Percentiles rank a stretch among this genome's conserved stretches.
Conservation (phyloP, 129 eudicot genomes). For the Heracleum sosnowskyi region DNA sequence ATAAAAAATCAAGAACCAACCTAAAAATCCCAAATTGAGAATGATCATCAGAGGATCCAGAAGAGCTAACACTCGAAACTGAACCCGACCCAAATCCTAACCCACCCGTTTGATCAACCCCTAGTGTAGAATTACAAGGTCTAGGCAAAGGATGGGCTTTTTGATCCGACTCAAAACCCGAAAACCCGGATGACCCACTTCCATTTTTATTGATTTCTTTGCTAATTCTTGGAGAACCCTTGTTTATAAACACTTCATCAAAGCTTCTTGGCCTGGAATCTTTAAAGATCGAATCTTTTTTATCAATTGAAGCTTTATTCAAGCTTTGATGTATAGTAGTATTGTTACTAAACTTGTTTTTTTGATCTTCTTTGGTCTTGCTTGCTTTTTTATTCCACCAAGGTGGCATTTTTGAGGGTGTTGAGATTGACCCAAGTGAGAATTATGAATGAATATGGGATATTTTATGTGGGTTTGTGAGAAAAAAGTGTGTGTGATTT, state of each 20-base stretch:
- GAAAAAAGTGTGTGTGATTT: background rate
- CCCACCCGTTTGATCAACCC: conserved; percentile 23
- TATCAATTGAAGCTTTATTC: conserved; percentile 10
- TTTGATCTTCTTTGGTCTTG: conserved; percentile 41
- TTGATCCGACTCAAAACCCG: conserved; percentile 57
- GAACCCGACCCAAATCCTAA: conserved; percentile 61
- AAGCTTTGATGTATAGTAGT: conserved; percentile 12
- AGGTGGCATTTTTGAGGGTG: conserved; percentile 48
- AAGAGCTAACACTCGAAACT: conserved; percentile 69
- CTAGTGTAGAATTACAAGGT: conserved; percentile 24
- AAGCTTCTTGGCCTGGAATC: conserved; percentile 36
- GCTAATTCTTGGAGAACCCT: conserved; percentile 35
- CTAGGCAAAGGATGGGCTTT: conserved; percentile 62
- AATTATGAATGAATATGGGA: background rate
- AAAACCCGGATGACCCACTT: conserved; percentile 42
- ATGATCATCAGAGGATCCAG: conserved; percentile 74
- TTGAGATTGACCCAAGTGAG: background rate
- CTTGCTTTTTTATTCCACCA: conserved; percentile 75
- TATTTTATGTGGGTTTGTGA: background rate
- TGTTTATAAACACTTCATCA: conserved; percentile 34
- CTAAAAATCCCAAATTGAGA: conserved; percentile 39
- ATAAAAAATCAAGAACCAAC: conserved; percentile 22
- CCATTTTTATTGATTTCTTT: conserved; percentile 22
- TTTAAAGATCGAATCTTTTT: conserved; percentile 7
- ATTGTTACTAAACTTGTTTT: background rate